phyloP scores from a whole-genome alignment of 2,329 filamentous ascomycete genomes.

The Neofusicoccum ribis region DNA sequence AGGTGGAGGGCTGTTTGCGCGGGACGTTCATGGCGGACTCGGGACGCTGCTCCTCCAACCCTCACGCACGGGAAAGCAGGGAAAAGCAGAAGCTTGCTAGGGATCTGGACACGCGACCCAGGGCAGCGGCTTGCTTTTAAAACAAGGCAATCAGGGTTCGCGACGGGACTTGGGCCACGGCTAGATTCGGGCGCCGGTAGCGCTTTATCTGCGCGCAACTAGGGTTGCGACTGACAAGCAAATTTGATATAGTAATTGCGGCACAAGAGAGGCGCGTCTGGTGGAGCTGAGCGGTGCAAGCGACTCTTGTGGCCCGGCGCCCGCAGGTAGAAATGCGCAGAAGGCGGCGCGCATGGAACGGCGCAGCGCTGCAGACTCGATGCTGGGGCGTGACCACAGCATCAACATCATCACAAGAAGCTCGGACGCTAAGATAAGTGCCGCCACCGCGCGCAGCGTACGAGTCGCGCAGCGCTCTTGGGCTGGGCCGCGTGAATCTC shows the following conservation, averaged over 20 bases:
- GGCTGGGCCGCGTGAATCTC: not conserved
- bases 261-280: not conserved
- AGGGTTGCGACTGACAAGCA: not conserved
- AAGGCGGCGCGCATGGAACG: not conserved
- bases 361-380: not conserved
- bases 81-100: not conserved
- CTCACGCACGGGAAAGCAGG: not conserved
- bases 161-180: conserved; percentile 12
- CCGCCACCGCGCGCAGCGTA: not conserved
- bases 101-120: conserved; percentile 1
- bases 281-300: not conserved
- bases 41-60: not conserved
- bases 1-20: conserved; percentile 46
- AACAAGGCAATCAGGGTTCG: not conserved
- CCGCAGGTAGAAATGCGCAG: not conserved
- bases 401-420: not conserved
- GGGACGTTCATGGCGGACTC: conserved; percentile 37
- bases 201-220: conserved; percentile 8
- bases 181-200: conserved; percentile 17
- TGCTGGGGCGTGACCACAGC: not conserved
- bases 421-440: conserved; percentile 6
- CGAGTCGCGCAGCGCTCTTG: not conserved
- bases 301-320: not conserved
- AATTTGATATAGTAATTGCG: conserved; percentile 14
- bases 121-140: conserved; percentile 7